Evolutionary conservation across 257 asterid species (phyloP), one percentile per base, ranked within the genome.

Genomic region (Penstemon davidsonii): DNA sequence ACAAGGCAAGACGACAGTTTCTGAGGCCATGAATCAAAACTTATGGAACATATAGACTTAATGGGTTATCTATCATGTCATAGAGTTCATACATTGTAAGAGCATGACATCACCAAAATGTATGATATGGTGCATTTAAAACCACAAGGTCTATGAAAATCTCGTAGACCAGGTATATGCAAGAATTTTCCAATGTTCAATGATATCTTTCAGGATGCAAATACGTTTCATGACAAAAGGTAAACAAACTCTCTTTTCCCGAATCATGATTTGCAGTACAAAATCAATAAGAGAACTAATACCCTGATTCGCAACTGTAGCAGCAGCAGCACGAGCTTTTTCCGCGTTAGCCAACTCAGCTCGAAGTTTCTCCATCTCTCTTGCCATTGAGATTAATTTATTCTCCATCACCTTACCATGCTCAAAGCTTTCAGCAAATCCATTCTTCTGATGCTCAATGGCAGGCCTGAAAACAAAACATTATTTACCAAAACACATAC

Each of bases 311-410:
- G 76, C 93, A 71, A 25, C 33, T 25, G 70, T 79, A 15, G 85
- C 78, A 49, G 86, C 84, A 62, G 84, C 84, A 68, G 89, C 83
- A 60, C 73, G 86, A 40, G 90, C 90, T 82, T 92, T 92, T 72
- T 93, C 95, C 46, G 91, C 95, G 80, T 82, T 88, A 64, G 95
- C 91, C 88, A 90, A 78, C 87, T 90, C 97, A 9, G 97, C 97
- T 70, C 96, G 87, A 72, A 93, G 95, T 74, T 86, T 93, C 75
- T 93, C 98, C 88, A 89, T 75, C 83, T 93, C 98, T 58, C 96
- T 76, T 9, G 91, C 88, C 97, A 93, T 88, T 49, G 96, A 56
- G 47, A 88, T 69, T 57, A 93, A 81, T 66, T 93, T 93, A 76
- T 77, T 83, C 88, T 93, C 94, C 98, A 93, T 93, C 54, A 73